Evolutionary conservation across 768 basidiomycete species (phyloP).

Genomic region (Scleroderma citrinum): DNA sequence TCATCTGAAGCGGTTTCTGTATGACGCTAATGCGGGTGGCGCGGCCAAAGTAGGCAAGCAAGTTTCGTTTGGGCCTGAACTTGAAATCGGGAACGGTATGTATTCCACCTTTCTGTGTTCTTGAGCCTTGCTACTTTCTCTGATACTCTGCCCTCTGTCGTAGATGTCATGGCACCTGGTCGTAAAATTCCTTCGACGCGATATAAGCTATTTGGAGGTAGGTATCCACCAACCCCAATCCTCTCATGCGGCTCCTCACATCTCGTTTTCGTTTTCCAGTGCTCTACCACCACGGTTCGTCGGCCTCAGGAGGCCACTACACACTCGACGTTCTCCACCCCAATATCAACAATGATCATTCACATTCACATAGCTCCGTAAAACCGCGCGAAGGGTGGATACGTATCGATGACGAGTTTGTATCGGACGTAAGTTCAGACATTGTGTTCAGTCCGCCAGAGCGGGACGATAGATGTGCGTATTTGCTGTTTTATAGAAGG

Average conservation of each 20-base stretch:
- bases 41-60: constrained; percentile 86
- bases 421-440: constrained; percentile 61
- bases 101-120: constrained; percentile 1
- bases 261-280: constrained; percentile 38
- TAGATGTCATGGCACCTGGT: constrained; percentile 58
- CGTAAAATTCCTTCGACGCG: constrained; percentile 43
- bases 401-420: constrained; percentile 88
- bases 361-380: constrained; percentile 11
- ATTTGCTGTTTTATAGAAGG: constrained; percentile 80
- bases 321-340: constrained; percentile 86
- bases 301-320: constrained; percentile 92
- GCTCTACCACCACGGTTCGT: constrained; percentile 88
- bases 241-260: not conserved
- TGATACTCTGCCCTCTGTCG: not conserved
- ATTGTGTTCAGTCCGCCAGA: constrained; percentile 61
- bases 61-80: constrained; percentile 67
- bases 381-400: constrained; percentile 70
- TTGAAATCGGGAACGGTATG: constrained; percentile 70
- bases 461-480: constrained; percentile 68
- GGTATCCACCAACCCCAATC: constrained; percentile 20
- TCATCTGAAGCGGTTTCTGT: constrained; percentile 88
- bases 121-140: not conserved
- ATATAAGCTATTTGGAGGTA: constrained; percentile 85
- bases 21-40: constrained; percentile 66
- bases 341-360: constrained; percentile 37